A percentile compares a stretch with the other conserved stretches of the same genome.
phyloP scores from a whole-genome alignment of 2,329 filamentous ascomycete species.

The Fusarium fujikuroi region DNA sequence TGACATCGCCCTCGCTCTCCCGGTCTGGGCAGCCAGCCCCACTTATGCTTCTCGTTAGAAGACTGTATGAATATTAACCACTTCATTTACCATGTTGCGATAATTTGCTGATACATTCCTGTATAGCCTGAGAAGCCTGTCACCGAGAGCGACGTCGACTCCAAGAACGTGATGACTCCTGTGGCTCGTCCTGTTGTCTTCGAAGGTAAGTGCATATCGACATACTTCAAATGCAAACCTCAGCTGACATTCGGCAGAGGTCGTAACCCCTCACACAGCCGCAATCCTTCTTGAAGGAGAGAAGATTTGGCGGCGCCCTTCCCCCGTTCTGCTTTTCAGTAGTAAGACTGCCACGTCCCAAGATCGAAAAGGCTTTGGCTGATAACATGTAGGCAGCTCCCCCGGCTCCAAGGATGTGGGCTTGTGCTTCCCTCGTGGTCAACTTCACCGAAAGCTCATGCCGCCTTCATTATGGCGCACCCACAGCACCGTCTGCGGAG shows the following conservation, averaged over 20 bases:
- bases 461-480: no score
- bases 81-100: neutral
- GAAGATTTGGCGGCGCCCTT: neutral
- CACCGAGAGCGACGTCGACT: neutral
- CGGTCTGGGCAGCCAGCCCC: no score
- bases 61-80: neutral
- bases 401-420: neutral
- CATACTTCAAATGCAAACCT: rapidly evolving
- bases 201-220: neutral
- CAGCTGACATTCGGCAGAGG: neutral
- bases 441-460: neutral
- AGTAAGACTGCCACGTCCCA: neutral
- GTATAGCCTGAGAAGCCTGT: neutral
- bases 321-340: neutral
- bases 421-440: neutral
- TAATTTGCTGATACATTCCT: neutral
- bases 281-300: neutral
- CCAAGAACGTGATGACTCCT: neutral
- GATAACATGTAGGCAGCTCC: neutral
- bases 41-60: neutral
- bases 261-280: neutral
- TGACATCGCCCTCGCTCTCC: no score
- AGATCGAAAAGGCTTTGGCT: neutral
- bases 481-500: no score
- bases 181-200: no score